phyloP scores from a whole-genome alignment of 1,139 yeast genomes.

The Kluyveromyces marxianus region DNA sequence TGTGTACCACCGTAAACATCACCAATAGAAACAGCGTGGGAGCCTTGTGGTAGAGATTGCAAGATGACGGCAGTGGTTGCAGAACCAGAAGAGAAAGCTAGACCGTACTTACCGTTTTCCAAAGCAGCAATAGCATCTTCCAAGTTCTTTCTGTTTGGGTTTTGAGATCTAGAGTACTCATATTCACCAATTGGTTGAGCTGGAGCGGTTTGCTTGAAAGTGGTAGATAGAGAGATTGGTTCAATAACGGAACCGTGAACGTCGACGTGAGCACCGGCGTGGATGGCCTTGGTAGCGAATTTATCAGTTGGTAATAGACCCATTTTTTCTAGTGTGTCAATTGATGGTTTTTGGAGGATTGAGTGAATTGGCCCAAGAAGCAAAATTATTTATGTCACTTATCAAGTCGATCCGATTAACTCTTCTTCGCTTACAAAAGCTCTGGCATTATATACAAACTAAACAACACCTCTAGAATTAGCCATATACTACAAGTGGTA shows the following conservation, averaged over 20 bases:
- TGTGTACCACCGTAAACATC: slow-evolving; percentile 94
- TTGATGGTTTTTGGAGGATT: not conserved
- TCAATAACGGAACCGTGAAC: slow-evolving; percentile 83
- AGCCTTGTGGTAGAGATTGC: slow-evolving; percentile 64
- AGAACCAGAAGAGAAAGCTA: slow-evolving; percentile 80
- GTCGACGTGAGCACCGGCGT: slow-evolving; percentile 74
- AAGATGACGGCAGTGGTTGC: slow-evolving; percentile 77
- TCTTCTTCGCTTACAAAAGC: too few species aligned
- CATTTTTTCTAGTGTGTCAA: slow-evolving; percentile 11
- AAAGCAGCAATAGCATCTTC: slow-evolving; percentile 76
- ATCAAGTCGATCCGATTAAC: too few species aligned
- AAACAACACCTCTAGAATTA: too few species aligned
- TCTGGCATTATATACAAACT: too few species aligned
- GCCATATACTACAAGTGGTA: too few species aligned
- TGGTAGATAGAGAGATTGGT: slow-evolving; percentile 77
- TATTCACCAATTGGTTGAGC: slow-evolving; percentile 70
- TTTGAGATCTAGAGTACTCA: slow-evolving; percentile 82
- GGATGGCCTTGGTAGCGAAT: slow-evolving; percentile 79
- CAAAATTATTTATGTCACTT: too few species aligned
- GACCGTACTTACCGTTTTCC: slow-evolving; percentile 69
- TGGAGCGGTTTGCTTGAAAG: slow-evolving; percentile 76
- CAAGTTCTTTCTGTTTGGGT: slow-evolving; percentile 81
- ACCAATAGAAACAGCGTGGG: slow-evolving; percentile 74
- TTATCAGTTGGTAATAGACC: slow-evolving; percentile 27
- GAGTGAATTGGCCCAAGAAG: too few species aligned